phyloP scores from a whole-genome alignment of 2,329 filamentous ascomycete genomes.

The Arthrobotrys sinensis region DNA sequence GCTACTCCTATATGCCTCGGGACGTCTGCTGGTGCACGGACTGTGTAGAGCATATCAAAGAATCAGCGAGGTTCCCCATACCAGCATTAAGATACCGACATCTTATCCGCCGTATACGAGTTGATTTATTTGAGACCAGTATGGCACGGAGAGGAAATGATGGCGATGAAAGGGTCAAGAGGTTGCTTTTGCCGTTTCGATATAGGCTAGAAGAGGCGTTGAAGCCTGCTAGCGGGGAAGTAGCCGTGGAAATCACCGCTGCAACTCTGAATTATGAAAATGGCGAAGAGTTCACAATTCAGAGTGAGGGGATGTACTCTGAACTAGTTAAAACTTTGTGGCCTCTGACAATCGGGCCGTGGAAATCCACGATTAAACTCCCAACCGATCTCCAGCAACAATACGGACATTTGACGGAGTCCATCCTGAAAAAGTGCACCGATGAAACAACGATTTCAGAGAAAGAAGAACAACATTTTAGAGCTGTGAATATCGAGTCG shows the following conservation, averaged over 20 bases:
- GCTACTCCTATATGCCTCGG: background rate
- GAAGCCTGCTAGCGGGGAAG: no score
- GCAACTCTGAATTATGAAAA: no score
- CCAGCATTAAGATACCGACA: slow-evolving; percentile 9
- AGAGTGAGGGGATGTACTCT: background rate
- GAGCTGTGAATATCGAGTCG: no score
- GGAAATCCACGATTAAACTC: slow-evolving; percentile 25
- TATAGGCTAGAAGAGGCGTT: background rate
- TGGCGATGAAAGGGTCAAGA: background rate
- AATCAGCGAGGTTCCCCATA: background rate
- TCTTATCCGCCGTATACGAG: slow-evolving; percentile 12
- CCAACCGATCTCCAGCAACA: background rate
- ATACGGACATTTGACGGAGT: background rate
- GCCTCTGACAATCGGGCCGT: slow-evolving; percentile 28
- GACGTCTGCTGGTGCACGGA: background rate
- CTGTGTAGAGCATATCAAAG: background rate
- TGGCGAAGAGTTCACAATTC: no score
- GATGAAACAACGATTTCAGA: no score
- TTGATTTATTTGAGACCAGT: slow-evolving; percentile 17
- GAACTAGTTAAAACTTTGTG: background rate
- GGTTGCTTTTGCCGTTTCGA: background rate
- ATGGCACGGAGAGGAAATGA: no score
- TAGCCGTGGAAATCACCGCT: no score
- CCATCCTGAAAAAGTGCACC: no score
- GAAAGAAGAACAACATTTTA: no score